These are phyloP conservation scores for Gautieria morchelliformis DNA, from an alignment of 768 basidiomycete species.

Conservation along the genomic window DNA sequence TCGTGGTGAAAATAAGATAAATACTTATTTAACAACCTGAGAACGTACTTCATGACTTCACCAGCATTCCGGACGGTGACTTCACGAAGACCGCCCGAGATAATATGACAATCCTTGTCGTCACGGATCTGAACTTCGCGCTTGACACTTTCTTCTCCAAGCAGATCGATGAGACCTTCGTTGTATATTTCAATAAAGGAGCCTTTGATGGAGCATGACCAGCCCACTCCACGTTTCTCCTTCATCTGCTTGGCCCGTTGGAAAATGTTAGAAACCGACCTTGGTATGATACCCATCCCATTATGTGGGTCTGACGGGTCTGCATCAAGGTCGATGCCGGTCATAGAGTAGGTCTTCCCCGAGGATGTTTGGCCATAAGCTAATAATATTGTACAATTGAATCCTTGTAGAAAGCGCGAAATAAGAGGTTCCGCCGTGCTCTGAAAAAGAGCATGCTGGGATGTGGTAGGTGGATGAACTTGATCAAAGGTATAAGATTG, in stretches of 20 bases:
- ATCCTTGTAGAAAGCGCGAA: conserved; percentile 82
- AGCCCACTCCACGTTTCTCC: conserved; percentile 63
- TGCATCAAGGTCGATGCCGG: conserved; percentile 82
- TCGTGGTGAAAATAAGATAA: conserved; percentile 7
- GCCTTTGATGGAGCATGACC: conserved; percentile 75
- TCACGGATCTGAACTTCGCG: conserved; percentile 94
- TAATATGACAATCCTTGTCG: conserved; percentile 94
- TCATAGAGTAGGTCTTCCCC: conserved; percentile 98
- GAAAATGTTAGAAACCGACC: conserved; percentile 88
- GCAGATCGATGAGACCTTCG: conserved; percentile 94
- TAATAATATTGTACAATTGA: conserved; percentile 95
- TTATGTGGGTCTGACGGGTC: conserved; percentile 77
- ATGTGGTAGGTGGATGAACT: conserved; percentile 78
- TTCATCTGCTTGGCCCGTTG: conserved; percentile 63
- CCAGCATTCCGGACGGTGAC: conserved; percentile 71
- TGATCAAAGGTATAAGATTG: conserved; percentile 90
- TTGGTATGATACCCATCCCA: conserved; percentile 90
- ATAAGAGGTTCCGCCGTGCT: conserved; percentile 79
- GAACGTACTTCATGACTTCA: conserved; percentile 87
- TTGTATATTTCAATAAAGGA: conserved; percentile 99
- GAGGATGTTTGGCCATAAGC: conserved; percentile 97
- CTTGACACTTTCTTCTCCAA: conserved; percentile 33
- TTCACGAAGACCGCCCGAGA: conserved; percentile 94
- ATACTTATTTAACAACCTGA: conserved; percentile 6
- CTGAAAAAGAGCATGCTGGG: conserved; percentile 80